A percentile compares a stretch with the other conserved stretches of the same genome.
Evolutionary conservation across 2,329 filamentous ascomycete genomes (phyloP).

Genomic region (Nannizziopsis arthrosporioides): DNA sequence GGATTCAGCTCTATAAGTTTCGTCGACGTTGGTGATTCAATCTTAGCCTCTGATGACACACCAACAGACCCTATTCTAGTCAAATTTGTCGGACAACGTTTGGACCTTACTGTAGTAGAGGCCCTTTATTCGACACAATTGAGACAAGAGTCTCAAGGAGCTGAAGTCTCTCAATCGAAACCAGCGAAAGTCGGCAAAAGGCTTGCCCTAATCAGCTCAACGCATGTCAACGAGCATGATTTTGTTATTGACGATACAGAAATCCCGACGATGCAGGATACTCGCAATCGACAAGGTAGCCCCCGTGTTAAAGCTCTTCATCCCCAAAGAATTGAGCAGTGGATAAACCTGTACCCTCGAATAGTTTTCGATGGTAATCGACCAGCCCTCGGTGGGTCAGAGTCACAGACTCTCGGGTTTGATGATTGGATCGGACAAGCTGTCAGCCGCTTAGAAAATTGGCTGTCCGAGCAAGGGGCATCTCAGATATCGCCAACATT

Average conservation of each 20-base stretch:
- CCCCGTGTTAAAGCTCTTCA: not conserved
- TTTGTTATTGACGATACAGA: conserved; percentile 33
- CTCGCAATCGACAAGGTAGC: not conserved
- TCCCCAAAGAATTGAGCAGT: conserved; percentile 4
- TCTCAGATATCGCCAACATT: conserved; percentile 20
- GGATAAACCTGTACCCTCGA: conserved; percentile 1
- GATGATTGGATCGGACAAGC: conserved; percentile 4
- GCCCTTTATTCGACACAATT: conserved; percentile 22
- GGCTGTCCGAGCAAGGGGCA: not conserved
- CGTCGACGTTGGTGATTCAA: conserved; percentile 20
- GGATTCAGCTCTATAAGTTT: conserved; percentile 27
- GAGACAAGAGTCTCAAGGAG: not conserved
- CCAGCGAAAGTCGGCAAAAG: not conserved
- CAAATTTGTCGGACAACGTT: conserved; percentile 29
- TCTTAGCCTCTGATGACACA: conserved; percentile 17
- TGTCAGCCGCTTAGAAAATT: not conserved
- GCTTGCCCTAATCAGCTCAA: not conserved
- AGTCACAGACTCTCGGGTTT: not conserved
- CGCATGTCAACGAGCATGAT: conserved; percentile 16
- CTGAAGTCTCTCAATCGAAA: not conserved
- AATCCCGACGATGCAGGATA: conserved; percentile 13
- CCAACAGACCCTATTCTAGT: conserved; percentile 17
- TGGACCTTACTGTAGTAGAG: conserved; percentile 26
- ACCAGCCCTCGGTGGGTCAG: not conserved
- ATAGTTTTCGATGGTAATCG: not conserved